Evolutionary conservation across 1,284 basidiomycete species (phyloP).

Genomic region (Rhodofomes roseus): DNA sequence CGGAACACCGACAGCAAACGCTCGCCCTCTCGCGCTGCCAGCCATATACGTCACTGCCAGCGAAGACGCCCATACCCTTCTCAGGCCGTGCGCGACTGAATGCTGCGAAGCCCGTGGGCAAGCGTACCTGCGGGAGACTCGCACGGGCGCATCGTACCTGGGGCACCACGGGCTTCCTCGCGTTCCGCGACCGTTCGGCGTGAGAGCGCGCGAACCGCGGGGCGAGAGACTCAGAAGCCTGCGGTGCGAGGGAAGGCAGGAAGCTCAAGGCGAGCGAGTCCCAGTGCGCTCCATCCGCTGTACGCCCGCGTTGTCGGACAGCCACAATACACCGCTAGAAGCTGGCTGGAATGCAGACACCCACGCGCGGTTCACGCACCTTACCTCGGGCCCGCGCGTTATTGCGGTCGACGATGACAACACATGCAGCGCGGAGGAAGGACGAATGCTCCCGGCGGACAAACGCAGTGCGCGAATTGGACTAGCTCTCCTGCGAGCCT

Average conservation of each 20-base stretch:
- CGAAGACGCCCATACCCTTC: neutral
- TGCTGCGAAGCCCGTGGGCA: neutral
- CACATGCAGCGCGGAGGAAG: neutral
- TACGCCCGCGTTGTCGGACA: neutral
- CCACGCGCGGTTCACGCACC: neutral
- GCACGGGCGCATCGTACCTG: neutral
- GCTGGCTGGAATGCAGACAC: neutral
- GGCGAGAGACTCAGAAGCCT: neutral
- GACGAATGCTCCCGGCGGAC: neutral
- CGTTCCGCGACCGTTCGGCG: neutral
- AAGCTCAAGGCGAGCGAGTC: neutral
- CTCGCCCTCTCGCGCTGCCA: neutral
- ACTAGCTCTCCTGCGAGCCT: neutral
- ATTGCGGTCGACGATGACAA: neutral
- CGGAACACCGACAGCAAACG: neutral
- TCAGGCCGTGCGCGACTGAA: neutral
- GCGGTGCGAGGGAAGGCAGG: too few species aligned
- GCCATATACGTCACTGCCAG: neutral
- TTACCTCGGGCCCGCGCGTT: neutral
- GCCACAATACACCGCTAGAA: neutral
- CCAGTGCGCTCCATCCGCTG: neutral
- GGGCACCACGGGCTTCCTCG: neutral
- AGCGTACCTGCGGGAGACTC: neutral
- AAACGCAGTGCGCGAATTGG: neutral
- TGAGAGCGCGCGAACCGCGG: neutral